Conservation (phyloP, 1,284 basidiomycete genomes). For the Rhodotorula sp. region DNA sequence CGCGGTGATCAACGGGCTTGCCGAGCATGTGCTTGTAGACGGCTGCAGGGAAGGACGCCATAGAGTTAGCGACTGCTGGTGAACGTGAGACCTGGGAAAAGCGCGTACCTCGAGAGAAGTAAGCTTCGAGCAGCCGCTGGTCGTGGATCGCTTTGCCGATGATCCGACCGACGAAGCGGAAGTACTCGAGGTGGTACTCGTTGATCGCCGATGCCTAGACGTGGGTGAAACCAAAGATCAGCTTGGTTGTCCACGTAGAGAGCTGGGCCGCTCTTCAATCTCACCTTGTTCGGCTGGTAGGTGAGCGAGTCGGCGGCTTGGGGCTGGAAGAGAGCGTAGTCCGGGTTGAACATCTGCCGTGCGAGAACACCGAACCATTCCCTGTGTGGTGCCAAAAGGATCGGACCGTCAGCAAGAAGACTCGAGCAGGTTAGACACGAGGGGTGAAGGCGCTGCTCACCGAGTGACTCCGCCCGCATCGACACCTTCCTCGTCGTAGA, state of each 20-base stretch:
- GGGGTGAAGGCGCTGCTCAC: neutral
- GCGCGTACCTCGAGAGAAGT: constrained; percentile 77
- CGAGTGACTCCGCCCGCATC: constrained; percentile 93
- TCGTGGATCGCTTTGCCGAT: constrained; percentile 97
- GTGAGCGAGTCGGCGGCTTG: constrained; percentile 62
- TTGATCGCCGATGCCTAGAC: constrained; percentile 83
- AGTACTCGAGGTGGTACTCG: constrained; percentile 92
- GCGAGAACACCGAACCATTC: constrained; percentile 79
- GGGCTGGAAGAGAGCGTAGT: constrained; percentile 96
- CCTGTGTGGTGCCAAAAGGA: neutral
- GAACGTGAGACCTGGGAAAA: too few species aligned
- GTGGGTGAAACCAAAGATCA: constrained; percentile 80
- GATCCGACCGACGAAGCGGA: constrained; percentile 97
- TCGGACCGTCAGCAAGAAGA: neutral
- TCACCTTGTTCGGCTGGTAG: constrained; percentile 51
- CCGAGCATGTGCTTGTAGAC: constrained; percentile 90
- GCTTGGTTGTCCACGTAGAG: constrained; percentile 30
- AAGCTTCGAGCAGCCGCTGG: constrained; percentile 91
- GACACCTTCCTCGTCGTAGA: constrained; percentile 96
- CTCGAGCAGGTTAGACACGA: neutral
- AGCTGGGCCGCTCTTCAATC: constrained; percentile 39
- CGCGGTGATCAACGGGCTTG: constrained; percentile 86
- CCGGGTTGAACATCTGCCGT: constrained; percentile 99
- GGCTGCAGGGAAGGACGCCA: constrained; percentile 47
- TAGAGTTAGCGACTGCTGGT: neutral